phyloP scores from a whole-genome alignment of 495 filamentous ascomycete genomes.

The Letharia lupina region DNA sequence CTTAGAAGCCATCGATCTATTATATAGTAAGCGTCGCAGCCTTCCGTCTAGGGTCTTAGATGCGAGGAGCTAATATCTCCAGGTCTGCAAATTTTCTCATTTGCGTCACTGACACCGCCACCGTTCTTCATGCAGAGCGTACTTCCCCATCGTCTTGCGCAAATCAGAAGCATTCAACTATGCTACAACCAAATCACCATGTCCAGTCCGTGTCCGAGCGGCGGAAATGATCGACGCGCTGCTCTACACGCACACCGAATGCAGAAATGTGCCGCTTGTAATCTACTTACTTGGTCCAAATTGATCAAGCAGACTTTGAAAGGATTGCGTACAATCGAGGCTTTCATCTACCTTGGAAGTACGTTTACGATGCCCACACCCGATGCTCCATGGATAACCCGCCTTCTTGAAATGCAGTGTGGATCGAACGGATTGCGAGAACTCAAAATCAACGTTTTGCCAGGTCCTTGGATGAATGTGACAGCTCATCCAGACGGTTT shows the following conservation, averaged over 20 bases:
- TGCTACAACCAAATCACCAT: constrained; percentile 19
- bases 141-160: constrained; percentile 20
- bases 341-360: constrained; percentile 15
- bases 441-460: constrained; percentile 14
- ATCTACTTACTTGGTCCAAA: constrained; percentile 17
- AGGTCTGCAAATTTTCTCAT: constrained; percentile 19
- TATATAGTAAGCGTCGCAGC: constrained; percentile 15
- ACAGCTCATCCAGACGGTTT: not conserved
- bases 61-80: not conserved
- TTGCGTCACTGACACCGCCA: constrained; percentile 18
- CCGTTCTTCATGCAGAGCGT: constrained; percentile 19
- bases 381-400: constrained; percentile 17
- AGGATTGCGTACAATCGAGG: constrained; percentile 17
- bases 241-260: constrained; percentile 16
- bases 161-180: constrained; percentile 18
- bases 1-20: constrained; percentile 16
- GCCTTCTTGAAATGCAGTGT: constrained; percentile 18
- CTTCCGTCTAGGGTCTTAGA: too few species aligned
- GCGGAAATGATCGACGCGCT: not conserved
- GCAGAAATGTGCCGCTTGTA: constrained; percentile 19
- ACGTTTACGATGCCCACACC: constrained; percentile 1
- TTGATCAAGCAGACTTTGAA: constrained; percentile 19
- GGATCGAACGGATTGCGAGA: constrained; percentile 21
- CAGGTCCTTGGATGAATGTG: constrained; percentile 4
- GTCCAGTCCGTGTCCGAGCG: constrained; percentile 4